Percentiles rank a stretch among this genome's conserved stretches.
Evolutionary conservation across 352 stramenopile genomes (phyloP).

Genomic region (Phytopythium boreale): DNA sequence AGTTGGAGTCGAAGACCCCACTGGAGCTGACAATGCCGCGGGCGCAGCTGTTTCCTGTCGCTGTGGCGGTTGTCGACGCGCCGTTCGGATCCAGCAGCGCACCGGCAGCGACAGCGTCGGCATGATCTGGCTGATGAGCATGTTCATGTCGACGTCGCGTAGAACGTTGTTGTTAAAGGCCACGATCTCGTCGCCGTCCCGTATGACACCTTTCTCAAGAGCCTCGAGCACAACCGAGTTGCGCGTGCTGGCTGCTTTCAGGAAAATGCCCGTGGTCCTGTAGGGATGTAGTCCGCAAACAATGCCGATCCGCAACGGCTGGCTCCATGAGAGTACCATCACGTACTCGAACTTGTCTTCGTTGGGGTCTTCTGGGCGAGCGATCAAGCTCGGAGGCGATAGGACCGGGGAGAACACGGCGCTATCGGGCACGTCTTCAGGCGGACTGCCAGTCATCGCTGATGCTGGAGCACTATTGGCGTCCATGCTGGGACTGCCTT

Average conservation of each 20-base stretch:
- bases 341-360: conserved; percentile 52
- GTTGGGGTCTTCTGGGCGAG: conserved; percentile 9
- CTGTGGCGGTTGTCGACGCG: conserved; percentile 12
- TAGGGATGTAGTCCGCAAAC: conserved; percentile 4
- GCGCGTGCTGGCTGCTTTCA: conserved; percentile 21
- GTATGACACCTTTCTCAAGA: conserved; percentile 45
- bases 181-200: conserved; percentile 61
- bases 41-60: background rate
- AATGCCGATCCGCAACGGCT: conserved; percentile 60
- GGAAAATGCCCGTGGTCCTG: conserved; percentile 18
- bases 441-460: background rate
- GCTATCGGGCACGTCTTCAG: conserved; percentile 13
- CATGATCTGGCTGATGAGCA: conserved; percentile 34
- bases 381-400: conserved; percentile 17
- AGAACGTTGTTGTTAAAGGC: conserved; percentile 56
- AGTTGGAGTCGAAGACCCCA: background rate
- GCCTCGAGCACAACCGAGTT: conserved; percentile 45
- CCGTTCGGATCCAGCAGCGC: conserved; percentile 59
- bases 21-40: background rate
- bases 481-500: background rate
- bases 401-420: conserved; percentile 33
- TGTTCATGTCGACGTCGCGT: conserved; percentile 18
- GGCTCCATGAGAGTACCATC: conserved; percentile 49
- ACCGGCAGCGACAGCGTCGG: conserved; percentile 29
- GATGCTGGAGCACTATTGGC: background rate